Evolutionary conservation across 2,329 filamentous ascomycete species (phyloP).

Genomic region (Aspergillus luchuensis): DNA sequence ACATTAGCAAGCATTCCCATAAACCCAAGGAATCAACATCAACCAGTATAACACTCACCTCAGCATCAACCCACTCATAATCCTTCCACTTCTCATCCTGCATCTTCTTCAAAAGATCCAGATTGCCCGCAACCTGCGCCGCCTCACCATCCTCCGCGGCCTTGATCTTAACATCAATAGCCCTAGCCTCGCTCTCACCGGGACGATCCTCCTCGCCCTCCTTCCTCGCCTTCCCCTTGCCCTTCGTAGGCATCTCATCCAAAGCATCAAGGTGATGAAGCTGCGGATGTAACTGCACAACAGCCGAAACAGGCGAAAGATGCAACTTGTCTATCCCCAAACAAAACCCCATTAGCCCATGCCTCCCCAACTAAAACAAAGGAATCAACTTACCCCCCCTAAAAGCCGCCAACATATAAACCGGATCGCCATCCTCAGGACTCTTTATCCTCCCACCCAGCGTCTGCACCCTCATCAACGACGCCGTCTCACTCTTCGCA

Average conservation of each 20-base stretch:
- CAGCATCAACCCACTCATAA: slow-evolving; percentile 79
- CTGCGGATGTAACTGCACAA: slow-evolving; percentile 87
- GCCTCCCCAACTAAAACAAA: not conserved
- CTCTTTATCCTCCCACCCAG: slow-evolving; percentile 78
- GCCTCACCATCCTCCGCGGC: slow-evolving; percentile 68
- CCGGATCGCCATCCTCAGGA: slow-evolving; percentile 67
- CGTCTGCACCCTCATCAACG: slow-evolving; percentile 74
- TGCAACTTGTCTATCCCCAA: slow-evolving; percentile 70
- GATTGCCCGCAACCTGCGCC: slow-evolving; percentile 68
- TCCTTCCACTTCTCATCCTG: slow-evolving; percentile 81
- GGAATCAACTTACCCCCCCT: slow-evolving; percentile 64
- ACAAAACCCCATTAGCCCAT: slow-evolving; percentile 12
- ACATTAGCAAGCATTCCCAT: slow-evolving; percentile 15
- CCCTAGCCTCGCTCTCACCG: slow-evolving; percentile 61
- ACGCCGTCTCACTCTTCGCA: slow-evolving; percentile 42
- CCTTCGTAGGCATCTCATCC: slow-evolving; percentile 60
- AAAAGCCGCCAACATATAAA: slow-evolving; percentile 92
- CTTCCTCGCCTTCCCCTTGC: slow-evolving; percentile 39
- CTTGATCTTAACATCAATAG: slow-evolving; percentile 87
- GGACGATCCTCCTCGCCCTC: slow-evolving; percentile 50
- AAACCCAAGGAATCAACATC: not conserved
- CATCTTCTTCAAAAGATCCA: slow-evolving; percentile 72
- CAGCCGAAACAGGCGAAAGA: slow-evolving; percentile 77
- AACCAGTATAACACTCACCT: slow-evolving; percentile 42
- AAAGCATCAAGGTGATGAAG: slow-evolving; percentile 89